Evolutionary conservation across 2,329 filamentous ascomycete genomes (phyloP), one percentile per base, ranked within the genome.

Genomic region (Ceratocystis eucalypticola): DNA sequence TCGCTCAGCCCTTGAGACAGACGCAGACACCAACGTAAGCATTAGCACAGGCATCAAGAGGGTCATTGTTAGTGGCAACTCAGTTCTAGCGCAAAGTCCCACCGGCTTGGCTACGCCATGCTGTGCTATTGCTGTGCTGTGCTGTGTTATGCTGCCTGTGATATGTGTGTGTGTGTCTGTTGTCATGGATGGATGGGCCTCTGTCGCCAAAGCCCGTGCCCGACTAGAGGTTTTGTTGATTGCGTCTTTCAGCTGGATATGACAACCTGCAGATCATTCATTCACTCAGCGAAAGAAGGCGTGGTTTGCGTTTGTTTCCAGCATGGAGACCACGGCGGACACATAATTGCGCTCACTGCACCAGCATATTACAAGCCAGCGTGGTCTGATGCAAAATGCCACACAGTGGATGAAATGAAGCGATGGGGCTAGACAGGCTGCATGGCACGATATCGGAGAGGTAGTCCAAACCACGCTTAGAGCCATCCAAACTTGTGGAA

Each of bases 61-160:
- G 53, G 53, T 30, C 53, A 59, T 59, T 59, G 53, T 37, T 59
- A 59, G 53, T 59, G 53, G 53, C 53, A 59, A 59, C 10, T 33
- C 15, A 3, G 20, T 28, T 33, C 7, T 37, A 4, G 12, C 20
- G 50, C 53, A 22, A n/a, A 30, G 15, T 59, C 8, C 53, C 25
- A 30, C 12, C 17, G 25, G 53, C 25, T 59, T 59, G 25, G 53
- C 17, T 15, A 30, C 15, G 22, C 53, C 10, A n/a, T 57, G 10
- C 25, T 57, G 46, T 22, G 12, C 46, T n/a, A 2, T 5, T 22
- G 53, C 53, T 57, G 53, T 33, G 53, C 15, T 33, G 25, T 3
- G 53, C 25, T 30, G 25, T 57, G 53, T 28, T 53, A 1, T 53
- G 7, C 37, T 37, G 10, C 3, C 48, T 53, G 53, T 59, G 15